These are phyloP conservation scores for Lepiota venenata DNA, from an alignment of 768 basidiomycete species.

Conservation along the genomic window DNA sequence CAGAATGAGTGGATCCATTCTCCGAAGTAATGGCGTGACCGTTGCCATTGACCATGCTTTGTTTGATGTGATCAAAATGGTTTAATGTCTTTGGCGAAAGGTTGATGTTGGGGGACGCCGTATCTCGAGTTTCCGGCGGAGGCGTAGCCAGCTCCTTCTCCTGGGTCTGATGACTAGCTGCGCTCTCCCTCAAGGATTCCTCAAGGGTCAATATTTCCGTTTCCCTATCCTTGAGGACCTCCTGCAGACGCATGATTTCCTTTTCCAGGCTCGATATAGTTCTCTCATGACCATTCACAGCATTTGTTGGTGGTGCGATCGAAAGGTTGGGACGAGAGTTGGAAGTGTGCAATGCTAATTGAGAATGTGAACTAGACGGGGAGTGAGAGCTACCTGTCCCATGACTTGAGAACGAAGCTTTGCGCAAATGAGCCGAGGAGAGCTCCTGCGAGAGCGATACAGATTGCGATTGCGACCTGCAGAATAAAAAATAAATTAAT, in stretches of 20 bases:
- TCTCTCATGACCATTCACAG: slow-evolving; percentile 50
- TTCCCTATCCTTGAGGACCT: slow-evolving; percentile 88
- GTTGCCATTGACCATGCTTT: slow-evolving; percentile 56
- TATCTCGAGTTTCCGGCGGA: slow-evolving; percentile 22
- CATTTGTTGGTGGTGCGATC: slow-evolving; percentile 41
- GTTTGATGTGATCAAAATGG: slow-evolving; percentile 72
- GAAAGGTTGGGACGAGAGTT: slow-evolving; percentile 50
- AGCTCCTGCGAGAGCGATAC: slow-evolving; percentile 97
- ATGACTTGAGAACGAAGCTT: slow-evolving; percentile 75
- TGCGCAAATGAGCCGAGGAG: slow-evolving; percentile 84
- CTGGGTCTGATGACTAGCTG: slow-evolving; percentile 19
- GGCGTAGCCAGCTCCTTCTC: slow-evolving; percentile 1
- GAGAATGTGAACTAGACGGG: slow-evolving; percentile 57
- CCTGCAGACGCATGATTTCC: slow-evolving; percentile 94
- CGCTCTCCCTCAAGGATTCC: slow-evolving; percentile 38
- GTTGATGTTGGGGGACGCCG: slow-evolving; percentile 25
- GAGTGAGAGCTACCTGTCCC: slow-evolving; percentile 63
- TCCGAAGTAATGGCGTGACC: slow-evolving; percentile 31
- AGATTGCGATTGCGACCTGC: slow-evolving; percentile 88
- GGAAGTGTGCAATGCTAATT: slow-evolving; percentile 48
- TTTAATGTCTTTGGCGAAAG: slow-evolving; percentile 71
- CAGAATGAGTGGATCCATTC: slow-evolving; percentile 31
- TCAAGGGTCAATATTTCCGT: slow-evolving; percentile 85
- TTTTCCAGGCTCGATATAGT: slow-evolving; percentile 85
- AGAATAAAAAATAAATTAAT: slow-evolving; percentile 10